A percentile compares a stretch with the other conserved stretches of the same genome.
Evolutionary conservation across 2,329 filamentous ascomycete genomes (phyloP).

Genomic region (Fusarium xylarioides): DNA sequence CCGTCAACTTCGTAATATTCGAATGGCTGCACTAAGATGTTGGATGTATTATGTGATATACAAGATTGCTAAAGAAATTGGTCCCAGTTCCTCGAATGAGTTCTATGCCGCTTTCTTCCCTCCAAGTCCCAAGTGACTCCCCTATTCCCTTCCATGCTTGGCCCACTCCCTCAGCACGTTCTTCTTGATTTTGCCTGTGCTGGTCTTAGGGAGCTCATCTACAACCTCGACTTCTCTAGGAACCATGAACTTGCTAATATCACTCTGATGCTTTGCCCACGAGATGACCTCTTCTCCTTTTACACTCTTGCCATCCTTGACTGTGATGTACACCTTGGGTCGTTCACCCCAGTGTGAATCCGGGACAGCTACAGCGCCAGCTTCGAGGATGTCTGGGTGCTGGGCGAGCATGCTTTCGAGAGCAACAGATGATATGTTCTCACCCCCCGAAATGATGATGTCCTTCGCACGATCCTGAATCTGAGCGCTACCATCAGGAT

Average conservation of each 20-base stretch:
- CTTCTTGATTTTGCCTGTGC: slow-evolving; percentile 96
- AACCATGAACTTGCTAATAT: slow-evolving; percentile 92
- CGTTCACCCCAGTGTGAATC: slow-evolving; percentile 95
- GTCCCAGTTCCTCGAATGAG: neutral
- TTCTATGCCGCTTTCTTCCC: neutral
- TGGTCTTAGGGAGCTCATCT: slow-evolving; percentile 92
- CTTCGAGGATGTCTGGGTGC: slow-evolving; percentile 90
- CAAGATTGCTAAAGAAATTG: neutral
- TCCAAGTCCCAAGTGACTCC: neutral
- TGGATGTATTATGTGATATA: slow-evolving; percentile 1
- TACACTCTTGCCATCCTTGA: slow-evolving; percentile 69
- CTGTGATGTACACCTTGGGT: slow-evolving; percentile 92
- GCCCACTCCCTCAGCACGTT: slow-evolving; percentile 91
- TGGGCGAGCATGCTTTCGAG: slow-evolving; percentile 89
- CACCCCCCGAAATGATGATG: slow-evolving; percentile 96
- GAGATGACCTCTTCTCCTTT: slow-evolving; percentile 73
- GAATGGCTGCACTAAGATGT: neutral
- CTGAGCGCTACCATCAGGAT: slow-evolving; percentile 88
- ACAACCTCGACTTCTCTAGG: slow-evolving; percentile 79
- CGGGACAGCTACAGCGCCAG: slow-evolving; percentile 85
- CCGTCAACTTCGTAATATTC: neutral
- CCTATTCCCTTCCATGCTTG: slow-evolving; percentile 39
- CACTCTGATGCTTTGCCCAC: slow-evolving; percentile 84
- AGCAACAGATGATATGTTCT: slow-evolving; percentile 95
- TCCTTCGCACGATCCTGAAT: slow-evolving; percentile 96